phyloP scores from a whole-genome alignment of 441 rosid species.

The Populus hybrid region DNA sequence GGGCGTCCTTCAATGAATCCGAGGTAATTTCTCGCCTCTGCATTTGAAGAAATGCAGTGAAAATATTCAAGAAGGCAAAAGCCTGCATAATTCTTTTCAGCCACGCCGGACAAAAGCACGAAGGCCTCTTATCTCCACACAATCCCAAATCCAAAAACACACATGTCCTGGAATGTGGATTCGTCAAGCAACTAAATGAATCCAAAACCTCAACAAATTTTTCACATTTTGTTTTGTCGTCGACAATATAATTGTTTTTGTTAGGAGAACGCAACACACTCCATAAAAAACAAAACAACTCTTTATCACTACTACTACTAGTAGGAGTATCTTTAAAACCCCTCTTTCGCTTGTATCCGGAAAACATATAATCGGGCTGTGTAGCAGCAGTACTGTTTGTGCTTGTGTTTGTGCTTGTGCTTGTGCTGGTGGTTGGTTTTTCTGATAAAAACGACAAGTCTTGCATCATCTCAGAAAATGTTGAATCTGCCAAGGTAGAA shows the following conservation, averaged over 20 bases:
- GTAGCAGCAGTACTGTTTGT: neutral
- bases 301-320: slow-evolving; percentile 22
- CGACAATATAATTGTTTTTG: slow-evolving; percentile 32
- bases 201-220: slow-evolving; percentile 67
- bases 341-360: slow-evolving; percentile 28
- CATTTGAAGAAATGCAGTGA: slow-evolving; percentile 45
- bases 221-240: slow-evolving; percentile 41
- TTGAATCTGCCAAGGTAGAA: slow-evolving; percentile 51
- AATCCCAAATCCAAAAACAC: slow-evolving; percentile 32
- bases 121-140: slow-evolving; percentile 4
- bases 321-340: slow-evolving; percentile 26
- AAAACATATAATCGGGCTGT: neutral
- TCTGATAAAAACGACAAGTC: slow-evolving; percentile 42
- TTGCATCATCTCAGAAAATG: slow-evolving; percentile 57
- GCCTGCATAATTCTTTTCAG: slow-evolving; percentile 65
- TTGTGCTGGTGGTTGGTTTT: slow-evolving; percentile 14
- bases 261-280: slow-evolving; percentile 44
- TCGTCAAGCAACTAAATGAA: slow-evolving; percentile 57
- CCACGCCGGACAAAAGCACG: slow-evolving; percentile 79
- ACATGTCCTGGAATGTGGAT: slow-evolving; percentile 53
- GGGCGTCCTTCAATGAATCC: slow-evolving; percentile 43
- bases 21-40: slow-evolving; percentile 37
- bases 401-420: neutral
- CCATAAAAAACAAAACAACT: slow-evolving; percentile 42
- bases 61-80: slow-evolving; percentile 62